Evolutionary conservation across 768 basidiomycete genomes (phyloP), one percentile per base, ranked within the genome.

Genomic region (Panellus pusillus): DNA sequence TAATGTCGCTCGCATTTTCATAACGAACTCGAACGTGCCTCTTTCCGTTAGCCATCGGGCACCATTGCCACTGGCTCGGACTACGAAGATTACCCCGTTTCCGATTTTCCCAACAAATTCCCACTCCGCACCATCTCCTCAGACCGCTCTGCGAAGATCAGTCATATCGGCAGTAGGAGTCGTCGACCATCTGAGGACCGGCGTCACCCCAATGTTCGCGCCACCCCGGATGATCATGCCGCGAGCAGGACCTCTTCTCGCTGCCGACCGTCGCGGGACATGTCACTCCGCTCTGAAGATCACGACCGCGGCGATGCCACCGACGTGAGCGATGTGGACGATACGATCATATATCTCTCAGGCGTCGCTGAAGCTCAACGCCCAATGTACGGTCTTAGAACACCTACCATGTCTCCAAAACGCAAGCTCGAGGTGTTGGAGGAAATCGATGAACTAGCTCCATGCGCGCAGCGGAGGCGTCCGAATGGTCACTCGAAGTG

Each of bases 11-110:
- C 39, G 17, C 36, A 57, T 20, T 39, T 47, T 44, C 41, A n/a
- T 28, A 41, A 52, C 57, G 35, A 54, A 52, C 41, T 50, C 55
- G 65, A 48, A 65, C 57, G 11, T 18, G 42, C 32, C 45, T 24
- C 24, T 24, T 50, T 9, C 51, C 13, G 52, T 24, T 53, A 79
- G 77, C 73, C 76, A 38, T 72, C 73, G 40, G 68, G 76, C 17
- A 67, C 76, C 50, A 69, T 71, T 3, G 86, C 86, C 39, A 74
- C 78, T 0, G 72, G 74, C 17, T 83, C 85, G 6, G 74, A 78
- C 18, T 89, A 88, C 61, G 89, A 89, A 55, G 89, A 92, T 56
- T 81, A 74, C 70, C 66, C 79, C 75, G 47, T 65, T 65, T 66
- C 80, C 75, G 52, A 80, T 80, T 61, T 72, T 64, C 54, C 72